Evolutionary conservation across 177 flowering plant species (phyloP), one percentile per base, ranked within the genome.

Genomic region (Vitis hybrid): DNA sequence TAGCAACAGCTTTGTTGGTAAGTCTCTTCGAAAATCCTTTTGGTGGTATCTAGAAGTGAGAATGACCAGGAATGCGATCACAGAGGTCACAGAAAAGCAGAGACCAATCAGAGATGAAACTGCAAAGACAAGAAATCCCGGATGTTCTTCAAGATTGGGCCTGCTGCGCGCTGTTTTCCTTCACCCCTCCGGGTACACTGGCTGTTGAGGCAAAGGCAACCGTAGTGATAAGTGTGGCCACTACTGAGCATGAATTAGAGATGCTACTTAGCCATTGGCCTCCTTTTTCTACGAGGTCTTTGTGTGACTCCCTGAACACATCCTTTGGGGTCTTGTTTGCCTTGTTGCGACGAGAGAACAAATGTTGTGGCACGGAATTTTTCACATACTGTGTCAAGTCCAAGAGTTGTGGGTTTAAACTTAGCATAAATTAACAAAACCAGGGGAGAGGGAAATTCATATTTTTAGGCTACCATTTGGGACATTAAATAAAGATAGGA

Each of bases 201-300:
- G 77, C 15, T 8, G 83, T 65, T 1, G 87, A 80, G 21, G 85
- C 81, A 32, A 82, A 84, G 21, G 87, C 83, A 1, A 84, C 82
- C 3, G 82, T 69, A 0, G 81, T 78, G 12, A 80, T 68, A 49
- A 82, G 76, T 4, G 83, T 74, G 0, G 86, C 80, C 16, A 80
- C 83, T 1, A 78, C 73, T 0, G 80, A 78, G 69, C 82, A 78
- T 3, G 86, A 83, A 18, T 80, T 71, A 4, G 88, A 79, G 1
- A 85, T 82, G 51, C 61, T 73, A 16, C 54, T 79, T 7, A 84
- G 78, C 85, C 84, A 84, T 11, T 73, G 52, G 9, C 79, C 67
- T 24, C 80, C 81, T 0, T 62, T 52, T 32, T 71, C 27, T 3
- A 75, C 69, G 3, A 80, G 75, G 0, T 62, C 60, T 6, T 24